Percentiles rank a stretch among this genome's conserved stretches.
These are phyloP conservation scores for Ampelocalamus luodianensis DNA, from an alignment of 176 grass and related monocot genomes.

Conservation along the genomic window DNA sequence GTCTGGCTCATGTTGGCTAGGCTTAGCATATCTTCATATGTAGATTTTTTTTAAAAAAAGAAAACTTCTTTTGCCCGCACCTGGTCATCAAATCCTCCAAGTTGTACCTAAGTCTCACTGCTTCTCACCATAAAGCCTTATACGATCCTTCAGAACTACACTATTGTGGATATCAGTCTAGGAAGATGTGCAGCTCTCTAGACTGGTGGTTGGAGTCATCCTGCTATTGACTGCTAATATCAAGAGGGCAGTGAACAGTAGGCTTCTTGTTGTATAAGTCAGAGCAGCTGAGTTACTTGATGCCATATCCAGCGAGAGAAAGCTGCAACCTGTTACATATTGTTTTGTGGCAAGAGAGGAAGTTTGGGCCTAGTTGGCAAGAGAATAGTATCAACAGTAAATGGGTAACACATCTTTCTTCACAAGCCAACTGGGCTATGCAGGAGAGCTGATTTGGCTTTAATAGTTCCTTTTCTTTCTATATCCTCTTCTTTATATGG, in stretches of 20 bases:
- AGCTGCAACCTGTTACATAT: slow-evolving; percentile 12
- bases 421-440: background rate
- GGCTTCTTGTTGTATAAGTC: background rate
- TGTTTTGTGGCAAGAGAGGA: background rate
- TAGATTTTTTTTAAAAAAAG: background rate
- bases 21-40: background rate
- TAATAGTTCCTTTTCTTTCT: background rate
- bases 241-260: background rate
- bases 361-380: background rate
- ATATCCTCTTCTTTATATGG: background rate
- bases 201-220: background rate
- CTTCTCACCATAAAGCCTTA: background rate
- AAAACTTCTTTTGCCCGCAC: background rate
- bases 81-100: background rate
- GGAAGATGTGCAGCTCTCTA: background rate
- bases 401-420: slow-evolving; percentile 4
- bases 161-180: background rate
- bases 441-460: slow-evolving; percentile 8
- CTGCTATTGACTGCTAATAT: background rate
- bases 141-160: background rate
- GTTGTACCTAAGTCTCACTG: background rate
- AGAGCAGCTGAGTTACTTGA: background rate
- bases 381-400: background rate
- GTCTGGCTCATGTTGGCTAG: background rate
- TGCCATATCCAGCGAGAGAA: background rate